A percentile compares a stretch with the other conserved stretches of the same genome.
These are phyloP conservation scores for Paraphoma sp. DNA, from an alignment of 2,329 filamentous ascomycete species.

Conservation along the genomic window DNA sequence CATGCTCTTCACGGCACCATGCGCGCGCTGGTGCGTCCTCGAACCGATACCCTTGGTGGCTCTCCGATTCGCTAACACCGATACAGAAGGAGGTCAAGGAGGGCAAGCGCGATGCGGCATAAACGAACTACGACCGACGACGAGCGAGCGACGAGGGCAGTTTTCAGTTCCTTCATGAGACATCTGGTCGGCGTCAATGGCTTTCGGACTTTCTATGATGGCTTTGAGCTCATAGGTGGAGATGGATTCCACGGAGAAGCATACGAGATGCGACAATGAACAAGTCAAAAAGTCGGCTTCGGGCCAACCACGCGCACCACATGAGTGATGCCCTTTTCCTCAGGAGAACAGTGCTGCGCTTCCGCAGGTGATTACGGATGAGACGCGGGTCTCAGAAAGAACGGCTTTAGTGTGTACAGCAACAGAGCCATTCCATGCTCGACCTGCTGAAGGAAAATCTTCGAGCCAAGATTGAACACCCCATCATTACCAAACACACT, in stretches of 20 bases:
- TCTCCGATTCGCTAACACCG: slow-evolving; percentile 30
- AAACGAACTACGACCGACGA: slow-evolving; percentile 50
- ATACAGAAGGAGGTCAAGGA: slow-evolving; percentile 95
- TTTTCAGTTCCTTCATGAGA: slow-evolving; percentile 49
- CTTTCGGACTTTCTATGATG: slow-evolving; percentile 47
- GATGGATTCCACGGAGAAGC: slow-evolving; percentile 36
- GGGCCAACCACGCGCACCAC: slow-evolving; percentile 23
- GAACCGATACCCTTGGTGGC: neutral
- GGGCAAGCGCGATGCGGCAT: slow-evolving; percentile 90
- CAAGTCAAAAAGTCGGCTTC: slow-evolving; percentile 43
- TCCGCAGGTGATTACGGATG: slow-evolving; percentile 18
- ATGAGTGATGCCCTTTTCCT: slow-evolving; percentile 24
- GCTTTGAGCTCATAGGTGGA: slow-evolving; percentile 45
- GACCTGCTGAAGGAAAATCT: slow-evolving; percentile 70
- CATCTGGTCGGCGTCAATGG: slow-evolving; percentile 51
- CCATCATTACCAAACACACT: slow-evolving; percentile 72
- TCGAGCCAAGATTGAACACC: slow-evolving; percentile 68
- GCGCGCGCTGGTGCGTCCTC: slow-evolving; percentile 85
- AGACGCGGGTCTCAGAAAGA: slow-evolving; percentile 24
- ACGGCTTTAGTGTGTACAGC: slow-evolving; percentile 78
- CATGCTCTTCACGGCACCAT: slow-evolving; percentile 99
- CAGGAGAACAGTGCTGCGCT: neutral
- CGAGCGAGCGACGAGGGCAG: slow-evolving; percentile 43
- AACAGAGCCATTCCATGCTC: slow-evolving; percentile 64
- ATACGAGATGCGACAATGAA: slow-evolving; percentile 48